phyloP scores from a whole-genome alignment of 2,329 filamentous ascomycete genomes.

The Colletotrichum melonis region DNA sequence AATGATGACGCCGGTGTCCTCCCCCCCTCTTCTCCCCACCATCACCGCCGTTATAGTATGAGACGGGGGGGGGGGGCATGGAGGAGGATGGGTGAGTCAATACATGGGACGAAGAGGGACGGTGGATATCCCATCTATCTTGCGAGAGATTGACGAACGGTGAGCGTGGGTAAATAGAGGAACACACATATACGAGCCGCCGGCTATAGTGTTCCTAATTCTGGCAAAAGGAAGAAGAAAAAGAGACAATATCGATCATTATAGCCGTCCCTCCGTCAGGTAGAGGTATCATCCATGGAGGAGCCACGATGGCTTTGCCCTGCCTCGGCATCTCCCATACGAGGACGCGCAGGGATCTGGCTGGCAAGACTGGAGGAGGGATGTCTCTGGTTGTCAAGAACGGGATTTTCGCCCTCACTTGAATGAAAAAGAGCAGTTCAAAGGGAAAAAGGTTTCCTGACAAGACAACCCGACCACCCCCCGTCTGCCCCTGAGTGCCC shows the following conservation, averaged over 20 bases:
- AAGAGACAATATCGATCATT: slow-evolving; percentile 15
- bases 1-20: slow-evolving; percentile 17
- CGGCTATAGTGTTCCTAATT: slow-evolving; percentile 18
- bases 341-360: background rate
- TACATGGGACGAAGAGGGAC: slow-evolving; percentile 29
- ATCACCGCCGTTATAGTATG: background rate
- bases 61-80: background rate
- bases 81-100: background rate
- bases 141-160: slow-evolving; percentile 18
- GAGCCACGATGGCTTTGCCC: slow-evolving; percentile 2
- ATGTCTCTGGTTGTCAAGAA: slow-evolving; percentile 18
- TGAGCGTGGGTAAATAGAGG: background rate
- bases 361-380: slow-evolving; percentile 1
- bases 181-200: background rate
- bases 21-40: background rate
- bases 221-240: background rate
- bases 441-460: background rate
- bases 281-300: slow-evolving; percentile 26
- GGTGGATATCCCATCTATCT: slow-evolving; percentile 8
- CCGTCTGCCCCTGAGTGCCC: background rate
- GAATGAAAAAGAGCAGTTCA: background rate
- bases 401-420: background rate
- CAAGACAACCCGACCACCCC: background rate
- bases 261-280: slow-evolving; percentile 13
- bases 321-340: slow-evolving; percentile 30